phyloP scores from a whole-genome alignment of 257 asterid genomes.

The Gentiana straminea region DNA sequence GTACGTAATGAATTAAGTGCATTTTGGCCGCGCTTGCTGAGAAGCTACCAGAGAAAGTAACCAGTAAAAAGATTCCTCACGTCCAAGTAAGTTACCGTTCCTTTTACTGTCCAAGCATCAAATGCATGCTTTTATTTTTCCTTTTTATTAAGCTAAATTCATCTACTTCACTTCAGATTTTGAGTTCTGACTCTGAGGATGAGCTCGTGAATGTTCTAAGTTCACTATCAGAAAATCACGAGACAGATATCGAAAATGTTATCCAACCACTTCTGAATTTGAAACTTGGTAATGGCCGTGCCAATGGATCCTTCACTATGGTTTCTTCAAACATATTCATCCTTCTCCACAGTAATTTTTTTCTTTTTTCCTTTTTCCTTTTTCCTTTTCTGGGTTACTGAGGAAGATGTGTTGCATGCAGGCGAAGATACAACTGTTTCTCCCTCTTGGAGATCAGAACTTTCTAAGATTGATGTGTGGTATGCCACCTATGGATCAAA shows the following conservation, averaged over 20 bases:
- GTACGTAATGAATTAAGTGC: slow-evolving; percentile 50
- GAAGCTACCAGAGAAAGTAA: slow-evolving; percentile 37
- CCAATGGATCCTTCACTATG: slow-evolving; percentile 27
- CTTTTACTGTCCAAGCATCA: background rate
- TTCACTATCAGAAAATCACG: slow-evolving; percentile 20
- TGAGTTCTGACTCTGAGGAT: slow-evolving; percentile 58
- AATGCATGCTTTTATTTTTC: background rate
- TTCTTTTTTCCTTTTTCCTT: background rate
- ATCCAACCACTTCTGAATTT: slow-evolving; percentile 49
- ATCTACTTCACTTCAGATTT: slow-evolving; percentile 28
- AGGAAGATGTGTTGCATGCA: slow-evolving; percentile 18
- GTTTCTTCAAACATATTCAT: background rate
- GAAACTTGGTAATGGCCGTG: slow-evolving; percentile 28
- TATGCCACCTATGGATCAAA: slow-evolving; percentile 89
- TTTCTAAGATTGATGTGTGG: slow-evolving; percentile 57
- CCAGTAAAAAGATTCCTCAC: slow-evolving; percentile 25
- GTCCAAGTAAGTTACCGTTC: slow-evolving; percentile 28
- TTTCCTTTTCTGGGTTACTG: slow-evolving; percentile 1
- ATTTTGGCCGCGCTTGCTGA: slow-evolving; percentile 62
- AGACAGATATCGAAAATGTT: slow-evolving; percentile 36
- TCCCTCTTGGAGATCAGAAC: slow-evolving; percentile 64
- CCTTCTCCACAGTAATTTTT: no score
- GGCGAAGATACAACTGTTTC: slow-evolving; percentile 24
- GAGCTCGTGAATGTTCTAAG: slow-evolving; percentile 27
- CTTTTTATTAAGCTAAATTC: background rate